Percentiles rank a stretch among this genome's conserved stretches.
These are phyloP conservation scores for Phyllachora maydis DNA, from an alignment of 2,329 filamentous ascomycete genomes.

Conservation along the genomic window DNA sequence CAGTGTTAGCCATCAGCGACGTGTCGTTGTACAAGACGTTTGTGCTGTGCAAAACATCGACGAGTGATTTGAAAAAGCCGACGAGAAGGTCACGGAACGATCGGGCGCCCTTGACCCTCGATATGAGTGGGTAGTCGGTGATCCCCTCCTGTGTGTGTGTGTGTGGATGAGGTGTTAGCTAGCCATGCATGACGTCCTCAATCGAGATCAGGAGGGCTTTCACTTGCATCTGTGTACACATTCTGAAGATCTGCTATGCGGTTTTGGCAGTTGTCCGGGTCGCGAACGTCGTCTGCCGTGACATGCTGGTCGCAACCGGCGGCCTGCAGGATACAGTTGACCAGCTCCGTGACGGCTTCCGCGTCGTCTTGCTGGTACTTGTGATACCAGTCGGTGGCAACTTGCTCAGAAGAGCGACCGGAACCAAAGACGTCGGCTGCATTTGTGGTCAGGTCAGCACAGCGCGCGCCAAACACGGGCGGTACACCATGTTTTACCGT, in stretches of 20 bases:
- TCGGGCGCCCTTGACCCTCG: slow-evolving; percentile 54
- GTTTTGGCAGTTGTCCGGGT: slow-evolving; percentile 69
- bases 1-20: slow-evolving; percentile 69
- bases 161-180: too few species aligned
- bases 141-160: slow-evolving; percentile 51
- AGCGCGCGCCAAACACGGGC: too few species aligned
- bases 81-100: slow-evolving; percentile 62
- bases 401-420: slow-evolving; percentile 30
- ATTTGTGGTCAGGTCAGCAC: slow-evolving; percentile 9
- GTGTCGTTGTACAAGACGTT: slow-evolving; percentile 59
- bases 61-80: slow-evolving; percentile 58
- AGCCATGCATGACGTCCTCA: not conserved
- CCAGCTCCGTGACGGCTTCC: slow-evolving; percentile 35
- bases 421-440: slow-evolving; percentile 43
- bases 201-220: slow-evolving; percentile 3
- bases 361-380: slow-evolving; percentile 33
- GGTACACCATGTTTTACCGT: too few species aligned
- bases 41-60: slow-evolving; percentile 64
- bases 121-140: slow-evolving; percentile 80
- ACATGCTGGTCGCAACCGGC: slow-evolving; percentile 68
- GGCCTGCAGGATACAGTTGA: slow-evolving; percentile 47
- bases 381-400: slow-evolving; percentile 38
- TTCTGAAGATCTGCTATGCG: slow-evolving; percentile 71
- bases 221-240: slow-evolving; percentile 56
- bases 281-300: slow-evolving; percentile 64